Evolutionary conservation across 306 rosid genomes (phyloP), one percentile per base, ranked within the genome.

Genomic region (Vicia faba): DNA sequence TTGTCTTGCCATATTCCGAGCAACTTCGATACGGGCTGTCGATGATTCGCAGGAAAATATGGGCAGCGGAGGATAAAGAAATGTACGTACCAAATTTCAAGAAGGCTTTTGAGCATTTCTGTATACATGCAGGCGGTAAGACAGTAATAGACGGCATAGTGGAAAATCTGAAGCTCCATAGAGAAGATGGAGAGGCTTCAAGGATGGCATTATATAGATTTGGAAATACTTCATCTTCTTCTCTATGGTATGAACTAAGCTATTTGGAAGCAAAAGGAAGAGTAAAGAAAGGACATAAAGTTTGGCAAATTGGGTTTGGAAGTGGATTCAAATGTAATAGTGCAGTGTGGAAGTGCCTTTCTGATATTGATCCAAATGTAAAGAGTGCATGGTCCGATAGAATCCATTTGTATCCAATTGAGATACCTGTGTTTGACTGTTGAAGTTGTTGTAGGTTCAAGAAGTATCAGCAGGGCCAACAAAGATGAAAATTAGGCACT

Each of bases 121-220:
- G 95, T 62, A 82, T 82, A 55, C 90, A 92, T 56, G 96, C 95
- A 0, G 97, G 96, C 28, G 96, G 97, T 11, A 89, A 83, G 57
- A 61, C 84, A 4, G 92, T 87, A 6, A 76, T 87, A 4, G 84
- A 89, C 53, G 86, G 82, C 46, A 81, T 87, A 19, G 86, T 80
- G 65, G 77, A 80, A 38, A 77, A 73, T 63, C 77, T 87, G 39
- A 72, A 72, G 71, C 69, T 91, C 82, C 64, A 80, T 5, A 86
- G 81, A 66, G 84, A 81, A 71, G 88, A 91, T 11, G 78, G 75
- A 18, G 95, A 91, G 55, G 88, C 95, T 8, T 91, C 96, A 50
- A 86, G 78, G 72, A 91, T 91, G 97, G 68, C 95, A 31, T 44
- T 88, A 10, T 82, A 91, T 60, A 82, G 89, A 76, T 91, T 87